Evolutionary conservation across 305 asterid species (phyloP), one percentile per base, ranked within the genome.

Genomic region (Plantago rigida): DNA sequence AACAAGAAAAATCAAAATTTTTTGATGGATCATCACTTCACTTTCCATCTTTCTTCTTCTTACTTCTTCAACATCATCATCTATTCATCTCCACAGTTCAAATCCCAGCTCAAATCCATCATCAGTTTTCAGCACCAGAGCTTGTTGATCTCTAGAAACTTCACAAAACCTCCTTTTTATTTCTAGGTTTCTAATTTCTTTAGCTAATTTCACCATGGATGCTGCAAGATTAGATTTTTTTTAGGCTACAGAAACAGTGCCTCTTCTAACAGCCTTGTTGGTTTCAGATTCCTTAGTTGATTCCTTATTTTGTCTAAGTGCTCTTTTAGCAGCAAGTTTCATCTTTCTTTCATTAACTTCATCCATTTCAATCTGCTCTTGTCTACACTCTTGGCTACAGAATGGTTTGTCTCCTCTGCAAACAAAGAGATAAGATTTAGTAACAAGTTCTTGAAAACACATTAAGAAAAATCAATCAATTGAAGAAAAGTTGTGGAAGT

Each of bases 311-410:
- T 73, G 69, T 68, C 77, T 71, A 31, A 44, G 81, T 22, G 85
- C 70, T 65, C 78, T 74, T 69, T 82, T 78, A 0, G 85, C 70
- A 17, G 79, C 73, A 8, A 69, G 24, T 41, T 62, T 80, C 79
- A 65, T 73, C 77, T 72, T 80, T 22, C 73, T 78, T 61, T 82
- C 89, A 47, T 26, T 50, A 0, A 84, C 82, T 64, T 85, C 94
- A 51, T 85, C 89, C 66, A 77, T 80, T 60, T 85, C 89, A 42
- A 85, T 85, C 71, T 85, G 94, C 14, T 82, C 89, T 47, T 85
- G 84, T 53, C 94, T 73, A 77, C 94, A 85, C 75, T 85, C 94
- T 39, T 72, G 75, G 79, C 89, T 85, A 60, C 94, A 85, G 65
- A 82, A 85, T 13, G 94, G 85, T 2, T 86, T 79, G 47, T 85